These are phyloP conservation scores for Chalara sp. DNA, from an alignment of 2,329 filamentous ascomycete genomes.

Conservation along the genomic window DNA sequence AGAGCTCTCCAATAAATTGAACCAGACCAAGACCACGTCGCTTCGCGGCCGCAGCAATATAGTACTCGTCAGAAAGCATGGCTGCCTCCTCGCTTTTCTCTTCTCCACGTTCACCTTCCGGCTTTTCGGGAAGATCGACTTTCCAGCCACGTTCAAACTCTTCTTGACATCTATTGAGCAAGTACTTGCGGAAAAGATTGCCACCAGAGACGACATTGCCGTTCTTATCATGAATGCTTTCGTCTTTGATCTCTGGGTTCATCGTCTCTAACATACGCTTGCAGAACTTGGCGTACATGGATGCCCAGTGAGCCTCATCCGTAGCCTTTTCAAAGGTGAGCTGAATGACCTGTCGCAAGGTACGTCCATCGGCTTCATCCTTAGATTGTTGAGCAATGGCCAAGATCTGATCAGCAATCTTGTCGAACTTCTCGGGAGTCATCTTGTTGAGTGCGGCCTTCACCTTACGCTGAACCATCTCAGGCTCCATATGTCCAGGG, in stretches of 20 bases:
- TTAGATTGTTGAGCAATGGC: constrained; percentile 91
- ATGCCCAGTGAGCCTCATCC: constrained; percentile 96
- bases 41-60: constrained; percentile 87
- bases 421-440: constrained; percentile 98
- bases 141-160: constrained; percentile 99
- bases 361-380: constrained; percentile 89
- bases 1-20: constrained; percentile 98
- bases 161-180: constrained; percentile 96
- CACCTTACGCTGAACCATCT: constrained; percentile 96
- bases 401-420: constrained; percentile 88
- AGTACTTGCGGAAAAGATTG: constrained; percentile 94
- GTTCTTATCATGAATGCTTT: constrained; percentile 86
- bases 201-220: constrained; percentile 86
- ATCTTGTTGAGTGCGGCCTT: constrained; percentile 99
- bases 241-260: constrained; percentile 90
- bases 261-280: constrained; percentile 94
- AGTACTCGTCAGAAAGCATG: constrained; percentile 95
- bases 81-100: constrained; percentile 62
- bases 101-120: constrained; percentile 54
- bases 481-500: constrained; percentile 67
- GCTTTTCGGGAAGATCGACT: constrained; percentile 71
- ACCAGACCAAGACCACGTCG: constrained; percentile 94
- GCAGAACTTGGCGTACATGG: constrained; percentile 98
- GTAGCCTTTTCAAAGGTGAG: constrained; percentile 99
- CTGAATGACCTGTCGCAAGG: constrained; percentile 94